Conservation (phyloP, 352 stramenopile species). For the Globisporangium uncinulatum region DNA sequence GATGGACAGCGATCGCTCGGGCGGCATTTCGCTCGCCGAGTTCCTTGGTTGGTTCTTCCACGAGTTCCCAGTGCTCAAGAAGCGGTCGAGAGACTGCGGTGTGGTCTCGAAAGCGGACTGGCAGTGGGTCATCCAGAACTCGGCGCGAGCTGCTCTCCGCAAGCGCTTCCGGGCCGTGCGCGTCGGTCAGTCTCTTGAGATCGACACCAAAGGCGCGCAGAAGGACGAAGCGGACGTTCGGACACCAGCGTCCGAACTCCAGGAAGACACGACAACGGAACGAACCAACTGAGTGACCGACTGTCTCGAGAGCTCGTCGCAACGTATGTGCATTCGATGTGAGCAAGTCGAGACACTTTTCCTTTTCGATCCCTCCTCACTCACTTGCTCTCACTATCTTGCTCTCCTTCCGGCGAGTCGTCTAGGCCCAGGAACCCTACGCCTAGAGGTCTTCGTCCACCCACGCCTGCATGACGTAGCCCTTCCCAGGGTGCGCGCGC, state of each 20-base stretch:
- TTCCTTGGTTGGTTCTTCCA: constrained; percentile 65
- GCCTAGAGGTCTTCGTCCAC: constrained; percentile 43
- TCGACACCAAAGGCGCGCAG: neutral
- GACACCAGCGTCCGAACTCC: neutral
- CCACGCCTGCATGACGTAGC: constrained; percentile 67
- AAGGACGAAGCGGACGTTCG: neutral
- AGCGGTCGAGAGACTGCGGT: constrained; percentile 48
- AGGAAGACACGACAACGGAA: neutral
- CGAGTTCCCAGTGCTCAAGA: constrained; percentile 47
- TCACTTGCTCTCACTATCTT: no score
- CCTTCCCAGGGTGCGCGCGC: constrained; percentile 25
- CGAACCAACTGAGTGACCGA: neutral
- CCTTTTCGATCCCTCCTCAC: no score
- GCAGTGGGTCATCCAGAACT: constrained; percentile 60
- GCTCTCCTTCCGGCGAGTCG: neutral
- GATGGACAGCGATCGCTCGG: constrained; percentile 75
- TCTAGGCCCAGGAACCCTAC: neutral
- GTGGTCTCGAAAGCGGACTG: constrained; percentile 45
- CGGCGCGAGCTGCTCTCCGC: constrained; percentile 31
- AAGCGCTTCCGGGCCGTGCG: constrained; percentile 51
- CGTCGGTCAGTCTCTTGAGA: neutral
- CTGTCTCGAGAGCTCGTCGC: neutral
- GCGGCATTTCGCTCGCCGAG: constrained; percentile 55
- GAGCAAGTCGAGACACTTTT: neutral
- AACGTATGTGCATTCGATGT: neutral